Base-by-base conservation (phyloP, 2,329 filamentous ascomycete species). In the Hypoxylon sp. region DNA sequence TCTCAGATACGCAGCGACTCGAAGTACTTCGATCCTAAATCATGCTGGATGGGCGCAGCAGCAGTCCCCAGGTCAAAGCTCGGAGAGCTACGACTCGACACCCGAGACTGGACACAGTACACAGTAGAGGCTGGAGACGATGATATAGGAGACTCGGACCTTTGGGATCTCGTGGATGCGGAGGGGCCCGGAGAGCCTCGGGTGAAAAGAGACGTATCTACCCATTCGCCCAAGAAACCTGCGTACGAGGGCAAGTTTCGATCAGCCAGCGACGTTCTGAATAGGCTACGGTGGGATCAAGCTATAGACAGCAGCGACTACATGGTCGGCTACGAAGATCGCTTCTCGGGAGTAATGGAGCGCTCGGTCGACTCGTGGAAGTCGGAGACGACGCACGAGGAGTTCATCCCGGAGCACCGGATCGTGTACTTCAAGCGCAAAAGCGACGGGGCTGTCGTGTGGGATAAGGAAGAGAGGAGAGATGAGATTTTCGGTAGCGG, bases 371-470 rank as follows among this genome's bases (percentile, higher is more conserved):
- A 82, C 53, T 77, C 80, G 28, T 90, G 87, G 87, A 88, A 86
- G 78, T 80, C 78, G 14, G 87, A 89, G 71, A 83, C 86, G 75
- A 89, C 87, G 30, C 84, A 89, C 67, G 86, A 89, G 63, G 87
- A 90, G 74, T 90, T 89, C 71, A 89, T 90, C 58, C 88, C 88
- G 5, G 85, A 89, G 75, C 87, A 89, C 71, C 80, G 87, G 14
- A 87, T 90, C 66, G 73, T 87, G 59, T 89, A 87, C 73, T 89
- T 90, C 71, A 86, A 83, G 74, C 79, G 82, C 9, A 81, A 76
- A 72, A 83, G 80, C 60, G 85, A 86, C 63, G 80, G 80, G 0
- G 73, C 72, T 3, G 74, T 84, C n/a, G 79, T 89, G 3, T 89
- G 87, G 87, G 85, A 89, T 70, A 77, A 84, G 65, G 80, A 79